phyloP scores from a whole-genome alignment of 306 rosid genomes.

The Carpinus fangiana region DNA sequence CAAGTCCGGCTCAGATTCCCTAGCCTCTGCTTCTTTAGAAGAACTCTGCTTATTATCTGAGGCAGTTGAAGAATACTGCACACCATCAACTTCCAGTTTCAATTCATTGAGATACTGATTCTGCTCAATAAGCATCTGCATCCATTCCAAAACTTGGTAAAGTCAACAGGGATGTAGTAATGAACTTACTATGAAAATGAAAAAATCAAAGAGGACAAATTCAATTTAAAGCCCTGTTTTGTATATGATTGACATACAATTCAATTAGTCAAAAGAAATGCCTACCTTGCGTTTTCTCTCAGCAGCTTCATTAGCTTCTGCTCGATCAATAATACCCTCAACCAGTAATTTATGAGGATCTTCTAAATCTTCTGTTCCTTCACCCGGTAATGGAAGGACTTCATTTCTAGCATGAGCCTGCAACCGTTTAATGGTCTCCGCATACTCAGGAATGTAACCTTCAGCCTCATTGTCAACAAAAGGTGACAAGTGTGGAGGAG shows the following conservation, averaged over 20 bases:
- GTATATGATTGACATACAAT: background rate
- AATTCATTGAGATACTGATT: slow-evolving; percentile 72
- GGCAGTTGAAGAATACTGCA: slow-evolving; percentile 30
- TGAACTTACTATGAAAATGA: background rate
- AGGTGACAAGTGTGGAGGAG: slow-evolving; percentile 94
- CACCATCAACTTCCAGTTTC: slow-evolving; percentile 69
- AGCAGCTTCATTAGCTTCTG: slow-evolving; percentile 82
- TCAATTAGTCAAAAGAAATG: background rate
- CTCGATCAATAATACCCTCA: slow-evolving; percentile 73
- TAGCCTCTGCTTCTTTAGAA: slow-evolving; percentile 30
- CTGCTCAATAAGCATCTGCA: slow-evolving; percentile 72
- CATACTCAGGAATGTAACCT: slow-evolving; percentile 92
- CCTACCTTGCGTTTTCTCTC: slow-evolving; percentile 69
- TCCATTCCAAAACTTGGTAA: slow-evolving; percentile 22
- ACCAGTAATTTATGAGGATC: slow-evolving; percentile 75
- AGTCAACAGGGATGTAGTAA: background rate
- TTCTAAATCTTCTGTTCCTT: slow-evolving; percentile 68
- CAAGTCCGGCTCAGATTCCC: slow-evolving; percentile 36
- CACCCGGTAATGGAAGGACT: slow-evolving; percentile 79
- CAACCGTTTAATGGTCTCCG: slow-evolving; percentile 70
- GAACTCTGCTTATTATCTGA: slow-evolving; percentile 42
- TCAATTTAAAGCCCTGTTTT: background rate
- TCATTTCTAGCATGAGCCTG: slow-evolving; percentile 70
- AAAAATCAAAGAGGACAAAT: background rate
- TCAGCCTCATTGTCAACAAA: slow-evolving; percentile 76